These are phyloP conservation scores for Diaporthe sp. DNA, from an alignment of 2,329 filamentous ascomycete species.

Conservation along the genomic window DNA sequence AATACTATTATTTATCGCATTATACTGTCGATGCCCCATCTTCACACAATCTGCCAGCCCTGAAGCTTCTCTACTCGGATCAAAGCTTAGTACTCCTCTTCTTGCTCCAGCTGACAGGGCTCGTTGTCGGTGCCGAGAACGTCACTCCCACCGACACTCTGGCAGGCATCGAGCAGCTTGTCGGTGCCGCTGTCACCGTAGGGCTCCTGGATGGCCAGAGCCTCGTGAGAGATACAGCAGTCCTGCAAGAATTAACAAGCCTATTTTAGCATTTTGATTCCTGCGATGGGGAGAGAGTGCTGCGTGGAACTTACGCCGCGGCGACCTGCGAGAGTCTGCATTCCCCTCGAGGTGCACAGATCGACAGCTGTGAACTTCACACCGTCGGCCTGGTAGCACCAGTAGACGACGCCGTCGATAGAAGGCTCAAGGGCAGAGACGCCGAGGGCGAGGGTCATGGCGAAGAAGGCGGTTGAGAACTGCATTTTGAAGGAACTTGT, in stretches of 20 bases:
- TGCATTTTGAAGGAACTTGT: background rate
- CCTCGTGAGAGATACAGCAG: slow-evolving; percentile 3
- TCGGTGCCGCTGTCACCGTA: slow-evolving; percentile 7
- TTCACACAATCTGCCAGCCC: background rate
- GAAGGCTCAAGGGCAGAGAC: background rate
- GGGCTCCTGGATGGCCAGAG: background rate
- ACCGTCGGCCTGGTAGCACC: slow-evolving; percentile 13
- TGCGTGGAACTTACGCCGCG: background rate
- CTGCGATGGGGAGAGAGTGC: background rate
- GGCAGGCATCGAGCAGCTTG: background rate
- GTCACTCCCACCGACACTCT: background rate
- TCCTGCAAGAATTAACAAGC: background rate
- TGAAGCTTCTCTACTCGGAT: background rate
- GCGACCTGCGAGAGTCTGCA: slow-evolving; percentile 1
- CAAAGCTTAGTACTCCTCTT: background rate
- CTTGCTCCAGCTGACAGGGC: background rate
- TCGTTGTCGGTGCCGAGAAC: slow-evolving; percentile 15
- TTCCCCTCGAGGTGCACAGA: slow-evolving; percentile 2
- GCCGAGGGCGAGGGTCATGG: slow-evolving; percentile 1
- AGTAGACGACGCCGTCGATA: slow-evolving; percentile 1
- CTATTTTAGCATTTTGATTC: background rate
- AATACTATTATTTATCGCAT: background rate
- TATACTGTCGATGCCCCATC: background rate
- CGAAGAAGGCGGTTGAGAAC: slow-evolving; percentile 13
- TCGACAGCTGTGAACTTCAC: background rate